Evolutionary conservation across 2,329 filamentous ascomycete species (phyloP), one percentile per base, ranked within the genome.

Genomic region (Scedosporium apiospermum): DNA sequence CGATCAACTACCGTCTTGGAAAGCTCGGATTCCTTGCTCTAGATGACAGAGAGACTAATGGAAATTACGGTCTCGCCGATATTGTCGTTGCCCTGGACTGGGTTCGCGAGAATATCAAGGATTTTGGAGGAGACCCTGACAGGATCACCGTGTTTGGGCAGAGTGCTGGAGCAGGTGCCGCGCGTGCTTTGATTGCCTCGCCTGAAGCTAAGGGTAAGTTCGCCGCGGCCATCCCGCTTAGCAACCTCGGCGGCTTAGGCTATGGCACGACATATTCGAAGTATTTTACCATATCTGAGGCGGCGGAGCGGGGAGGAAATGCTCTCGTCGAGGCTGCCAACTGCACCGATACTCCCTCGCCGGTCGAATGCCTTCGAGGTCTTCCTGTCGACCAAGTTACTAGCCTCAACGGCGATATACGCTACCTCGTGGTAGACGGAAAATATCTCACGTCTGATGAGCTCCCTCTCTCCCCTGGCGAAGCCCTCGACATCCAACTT

Each of bases 61-160:
- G 86, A 2, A 93, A 93, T 69, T 72, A 91, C 3, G 90, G 90
- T 3, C 79, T 90, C 3, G 77, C 89, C 0, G 90, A 93, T 68
- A 89, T 93, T 68, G 80, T 88, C 41, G 78, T 89, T 66, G 89
- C 83, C 0, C 77, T 93, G 6, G 75, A 92, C 70, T 93, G 90
- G 90, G 83, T 90, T 1, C 85, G 88, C 6, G 88, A 91, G 67
- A 91, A 93, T 66, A 91, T 93, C 63, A 85, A 77, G 1, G 79
- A 84, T 0, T 96, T 95, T 69, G 91, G 91, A 9, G 91, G 91
- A 14, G 89, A 93, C 70, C 87, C 89, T 0, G 77, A 79, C n/a
- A 89, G 88, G 71, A 88, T 93, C 5, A 93, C 89, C 0, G 87
- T 93, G 64, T 91, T 87, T 87, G 90, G 90, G 27, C 86, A 93